phyloP scores from a whole-genome alignment of 1,139 yeast genomes.

The Yamadazyma diospyri region DNA sequence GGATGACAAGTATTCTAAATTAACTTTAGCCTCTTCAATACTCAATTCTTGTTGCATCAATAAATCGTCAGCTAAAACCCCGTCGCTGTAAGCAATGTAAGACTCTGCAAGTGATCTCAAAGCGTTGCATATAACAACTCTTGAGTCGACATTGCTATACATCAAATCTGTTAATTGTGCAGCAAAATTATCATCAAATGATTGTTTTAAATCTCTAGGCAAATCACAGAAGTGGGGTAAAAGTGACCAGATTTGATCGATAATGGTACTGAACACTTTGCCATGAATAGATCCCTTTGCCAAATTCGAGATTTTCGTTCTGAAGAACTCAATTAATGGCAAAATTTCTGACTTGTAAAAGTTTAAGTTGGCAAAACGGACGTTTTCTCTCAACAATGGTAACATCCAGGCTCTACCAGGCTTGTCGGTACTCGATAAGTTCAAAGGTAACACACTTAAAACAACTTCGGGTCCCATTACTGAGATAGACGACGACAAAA shows the following conservation, averaged over 20 bases:
- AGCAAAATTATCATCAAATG: slow-evolving; percentile 77
- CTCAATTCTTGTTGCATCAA: slow-evolving; percentile 63
- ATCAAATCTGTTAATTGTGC: slow-evolving; percentile 68
- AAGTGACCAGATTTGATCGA: slow-evolving; percentile 90
- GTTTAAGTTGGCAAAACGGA: slow-evolving; percentile 63
- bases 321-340: slow-evolving; percentile 65
- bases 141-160: slow-evolving; percentile 69
- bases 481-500: slow-evolving; percentile 73
- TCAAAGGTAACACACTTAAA: slow-evolving; percentile 70
- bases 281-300: slow-evolving; percentile 57
- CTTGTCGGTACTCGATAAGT: slow-evolving; percentile 44
- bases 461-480: slow-evolving; percentile 86
- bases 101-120: slow-evolving; percentile 77
- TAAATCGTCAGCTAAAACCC: slow-evolving; percentile 55
- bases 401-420: slow-evolving; percentile 93
- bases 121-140: slow-evolving; percentile 79
- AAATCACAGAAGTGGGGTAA: slow-evolving; percentile 87
- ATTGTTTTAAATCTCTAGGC: slow-evolving; percentile 64
- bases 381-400: slow-evolving; percentile 88
- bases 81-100: slow-evolving; percentile 59
- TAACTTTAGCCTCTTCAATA: slow-evolving; percentile 48
- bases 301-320: slow-evolving; percentile 42
- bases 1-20: slow-evolving; percentile 58
- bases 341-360: slow-evolving; percentile 61
- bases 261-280: slow-evolving; percentile 76